phyloP scores from a whole-genome alignment of 2,329 filamentous ascomycete genomes.

The Penicillium sp. region DNA sequence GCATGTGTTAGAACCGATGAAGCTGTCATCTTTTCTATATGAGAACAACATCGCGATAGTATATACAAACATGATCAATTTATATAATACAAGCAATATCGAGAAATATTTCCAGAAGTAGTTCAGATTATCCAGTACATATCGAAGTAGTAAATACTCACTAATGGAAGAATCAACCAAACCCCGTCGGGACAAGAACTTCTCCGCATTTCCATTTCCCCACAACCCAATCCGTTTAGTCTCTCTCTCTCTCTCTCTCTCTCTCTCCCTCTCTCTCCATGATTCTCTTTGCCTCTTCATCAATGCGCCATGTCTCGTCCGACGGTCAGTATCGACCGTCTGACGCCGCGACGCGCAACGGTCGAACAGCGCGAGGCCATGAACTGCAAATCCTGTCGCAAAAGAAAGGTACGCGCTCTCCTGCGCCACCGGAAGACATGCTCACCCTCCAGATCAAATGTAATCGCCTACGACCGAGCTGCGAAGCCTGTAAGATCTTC shows the following conservation, averaged over 20 bases:
- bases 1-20: no score
- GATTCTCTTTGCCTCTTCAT: slow-evolving; percentile 5
- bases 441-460: slow-evolving; percentile 68
- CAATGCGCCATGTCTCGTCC: slow-evolving; percentile 58
- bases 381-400: slow-evolving; percentile 93
- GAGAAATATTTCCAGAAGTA: no score
- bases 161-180: background rate
- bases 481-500: slow-evolving; percentile 84
- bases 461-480: slow-evolving; percentile 75
- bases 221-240: slow-evolving; percentile 1
- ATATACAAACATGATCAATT: no score
- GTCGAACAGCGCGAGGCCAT: slow-evolving; percentile 80
- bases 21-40: no score
- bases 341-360: slow-evolving; percentile 63
- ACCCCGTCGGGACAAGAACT: no score
- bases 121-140: no score
- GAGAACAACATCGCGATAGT: no score
- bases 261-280: slow-evolving; percentile 2
- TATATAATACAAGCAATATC: no score
- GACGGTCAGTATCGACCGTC: slow-evolving; percentile 73
- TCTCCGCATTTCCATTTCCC: background rate
- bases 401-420: slow-evolving; percentile 63
- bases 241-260: slow-evolving; percentile 2
- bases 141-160: no score
- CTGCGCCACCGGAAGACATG: background rate